Base-by-base conservation (phyloP, 176 grass and related monocot genomes). In the Carex littledalei region DNA sequence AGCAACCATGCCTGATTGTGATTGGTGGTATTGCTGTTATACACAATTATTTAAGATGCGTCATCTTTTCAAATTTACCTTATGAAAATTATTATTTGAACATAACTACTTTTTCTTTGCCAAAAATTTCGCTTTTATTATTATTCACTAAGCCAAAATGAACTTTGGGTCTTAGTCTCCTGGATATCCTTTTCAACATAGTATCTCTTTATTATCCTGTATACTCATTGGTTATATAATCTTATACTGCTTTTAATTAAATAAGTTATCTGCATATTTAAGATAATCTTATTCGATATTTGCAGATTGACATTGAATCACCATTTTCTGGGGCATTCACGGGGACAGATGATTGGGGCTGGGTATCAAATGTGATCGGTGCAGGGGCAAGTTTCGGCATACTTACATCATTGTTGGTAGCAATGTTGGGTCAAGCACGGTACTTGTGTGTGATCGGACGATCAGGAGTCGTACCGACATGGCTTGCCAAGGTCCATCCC, bases 361-460 rank as follows among this genome's bases (percentile, higher is more conserved):
- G 93, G 96, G 96, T 89, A 71, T 99, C 96, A 7, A 99, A 95
- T 64, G 90, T 95, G 49, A 84, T 95, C 24, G 96, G 91, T 12
- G 87, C 71, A 1, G 96, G 96, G 4, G 96, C 96, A 0, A 91
- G 96, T 83, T 88, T 94, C 1, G 93, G 96, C 31, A 99, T 99
- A 88, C 81, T 99, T 53, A 95, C 96, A 62, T 99, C 96, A 41
- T 87, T 99, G 5, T 82, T 95, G 88, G 93, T 94, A 13, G 85
- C 96, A n/a, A 99, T 95, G 96, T 80, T 99, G 39, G 96, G 96
- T 0, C 96, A 99, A 84, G 96, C 96, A 0, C 84, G 96, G 63
- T 99, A 99, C 79, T 83, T 99, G 5, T 99, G 96, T 53, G 96
- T 95, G 59, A 95, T 99, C 82, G 93, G 96, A 29, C 93, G 96